A percentile compares a stretch with the other conserved stretches of the same genome.
Conservation (phyloP, 2,329 filamentous ascomycete species). For the Pseudogymnoascus sp. region DNA sequence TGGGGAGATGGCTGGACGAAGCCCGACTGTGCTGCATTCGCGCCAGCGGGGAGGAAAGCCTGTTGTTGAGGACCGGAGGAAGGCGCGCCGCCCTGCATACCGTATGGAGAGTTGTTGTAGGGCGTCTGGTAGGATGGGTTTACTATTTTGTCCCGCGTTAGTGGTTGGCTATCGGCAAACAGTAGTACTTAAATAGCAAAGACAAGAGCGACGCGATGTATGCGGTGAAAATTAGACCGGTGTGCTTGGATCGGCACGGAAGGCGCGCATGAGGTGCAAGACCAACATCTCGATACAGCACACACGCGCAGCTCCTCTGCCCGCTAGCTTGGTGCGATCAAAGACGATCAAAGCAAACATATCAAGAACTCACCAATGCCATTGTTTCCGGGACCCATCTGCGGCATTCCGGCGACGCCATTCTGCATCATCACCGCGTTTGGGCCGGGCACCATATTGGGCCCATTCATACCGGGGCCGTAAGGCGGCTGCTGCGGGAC, state of each 20-base stretch:
- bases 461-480: slow-evolving; percentile 16
- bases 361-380: slow-evolving; percentile 18
- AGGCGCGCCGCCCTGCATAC: slow-evolving; percentile 37
- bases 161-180: slow-evolving; percentile 30
- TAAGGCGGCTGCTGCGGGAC: slow-evolving; percentile 22
- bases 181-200: slow-evolving; percentile 21
- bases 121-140: slow-evolving; percentile 45
- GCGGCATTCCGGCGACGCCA: slow-evolving; percentile 25
- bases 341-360: not conserved
- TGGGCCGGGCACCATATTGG: slow-evolving; percentile 14
- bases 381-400: slow-evolving; percentile 23
- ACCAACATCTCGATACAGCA: slow-evolving; percentile 12
- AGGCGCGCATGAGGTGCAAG: slow-evolving; percentile 16
- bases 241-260: slow-evolving; percentile 15
- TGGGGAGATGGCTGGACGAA: slow-evolving; percentile 20
- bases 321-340: slow-evolving; percentile 1
- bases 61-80: slow-evolving; percentile 51
- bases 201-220: slow-evolving; percentile 10
- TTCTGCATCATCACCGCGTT: slow-evolving; percentile 50
- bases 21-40: slow-evolving; percentile 39
- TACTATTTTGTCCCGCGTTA: slow-evolving; percentile 32
- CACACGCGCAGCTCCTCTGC: slow-evolving; percentile 20
- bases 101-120: slow-evolving; percentile 50
- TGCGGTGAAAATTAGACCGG: slow-evolving; percentile 15
- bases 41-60: slow-evolving; percentile 40